These are phyloP conservation scores for Fusarium irregulare DNA, from an alignment of 2,329 filamentous ascomycete species.

Conservation along the genomic window DNA sequence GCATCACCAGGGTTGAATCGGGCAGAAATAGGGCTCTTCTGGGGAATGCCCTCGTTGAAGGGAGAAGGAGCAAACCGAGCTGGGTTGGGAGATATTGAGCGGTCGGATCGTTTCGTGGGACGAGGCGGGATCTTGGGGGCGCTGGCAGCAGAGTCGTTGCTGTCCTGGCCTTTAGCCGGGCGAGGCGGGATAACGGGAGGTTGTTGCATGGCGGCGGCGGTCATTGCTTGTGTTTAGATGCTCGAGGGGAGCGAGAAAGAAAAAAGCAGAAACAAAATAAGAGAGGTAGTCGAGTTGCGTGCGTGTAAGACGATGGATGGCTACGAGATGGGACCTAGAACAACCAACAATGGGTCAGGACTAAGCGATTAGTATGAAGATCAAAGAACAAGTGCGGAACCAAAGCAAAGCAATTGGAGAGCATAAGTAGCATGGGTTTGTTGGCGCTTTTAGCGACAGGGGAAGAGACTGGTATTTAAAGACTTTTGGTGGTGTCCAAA, in stretches of 20 bases:
- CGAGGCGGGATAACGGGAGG: constrained; percentile 68
- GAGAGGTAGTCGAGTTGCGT: constrained; percentile 17
- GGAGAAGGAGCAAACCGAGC: constrained; percentile 88
- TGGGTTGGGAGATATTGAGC: constrained; percentile 80
- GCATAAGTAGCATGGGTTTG: constrained; percentile 5
- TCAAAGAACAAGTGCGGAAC: constrained; percentile 25
- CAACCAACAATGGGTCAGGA: constrained; percentile 37
- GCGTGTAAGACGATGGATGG: constrained; percentile 32
- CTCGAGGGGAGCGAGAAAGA: constrained; percentile 33
- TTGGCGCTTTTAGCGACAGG: constrained; percentile 21
- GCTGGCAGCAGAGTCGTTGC: constrained; percentile 50
- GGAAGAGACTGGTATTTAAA: constrained; percentile 35
- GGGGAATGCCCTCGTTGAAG: constrained; percentile 75
- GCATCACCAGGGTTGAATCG: constrained; percentile 52
- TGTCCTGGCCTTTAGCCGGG: constrained; percentile 63
- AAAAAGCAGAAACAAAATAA: constrained; percentile 25
- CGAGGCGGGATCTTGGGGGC: constrained; percentile 81
- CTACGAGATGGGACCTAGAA: constrained; percentile 29
- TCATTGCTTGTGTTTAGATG: constrained; percentile 54
- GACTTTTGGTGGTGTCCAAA: constrained; percentile 13
- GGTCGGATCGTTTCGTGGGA: constrained; percentile 77
- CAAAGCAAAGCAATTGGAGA: constrained; percentile 31
- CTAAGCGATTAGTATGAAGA: constrained; percentile 44
- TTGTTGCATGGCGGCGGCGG: constrained; percentile 61
- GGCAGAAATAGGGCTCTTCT: constrained; percentile 57